Percentiles rank a stretch among this genome's conserved stretches.
phyloP scores from a whole-genome alignment of 1,284 basidiomycete species.

The Trichosporon sp. region DNA sequence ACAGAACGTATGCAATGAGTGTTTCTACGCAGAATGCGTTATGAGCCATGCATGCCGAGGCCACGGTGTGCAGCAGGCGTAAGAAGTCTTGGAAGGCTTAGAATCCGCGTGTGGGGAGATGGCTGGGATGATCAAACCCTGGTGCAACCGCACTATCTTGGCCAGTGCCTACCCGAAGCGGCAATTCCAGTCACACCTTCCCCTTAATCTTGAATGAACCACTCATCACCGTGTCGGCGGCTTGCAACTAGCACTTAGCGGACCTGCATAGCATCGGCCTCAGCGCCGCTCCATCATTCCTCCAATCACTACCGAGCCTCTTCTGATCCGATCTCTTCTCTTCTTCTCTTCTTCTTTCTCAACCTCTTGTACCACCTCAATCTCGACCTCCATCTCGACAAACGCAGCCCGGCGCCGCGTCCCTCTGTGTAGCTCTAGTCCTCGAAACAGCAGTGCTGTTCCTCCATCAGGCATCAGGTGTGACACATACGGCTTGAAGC shows the following conservation, averaged over 20 bases:
- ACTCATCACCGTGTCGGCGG: conserved; percentile 12
- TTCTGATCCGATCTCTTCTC: background rate
- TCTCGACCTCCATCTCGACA: background rate
- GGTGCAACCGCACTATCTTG: conserved; percentile 1
- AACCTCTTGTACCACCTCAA: conserved; percentile 5
- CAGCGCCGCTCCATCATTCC: conserved; percentile 6
- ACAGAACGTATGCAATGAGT: background rate
- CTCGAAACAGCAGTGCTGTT: conserved; percentile 14
- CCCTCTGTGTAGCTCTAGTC: conserved; percentile 3
- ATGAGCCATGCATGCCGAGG: background rate
- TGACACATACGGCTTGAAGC: conserved; percentile 7
- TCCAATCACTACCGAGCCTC: background rate
- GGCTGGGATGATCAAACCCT: conserved; percentile 6
- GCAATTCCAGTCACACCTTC: conserved; percentile 1
- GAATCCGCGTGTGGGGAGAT: conserved; percentile 2
- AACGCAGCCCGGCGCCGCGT: conserved; percentile 14
- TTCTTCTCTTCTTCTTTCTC: background rate
- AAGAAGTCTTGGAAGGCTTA: conserved; percentile 1
- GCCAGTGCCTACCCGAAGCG: background rate
- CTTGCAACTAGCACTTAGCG: conserved; percentile 9
- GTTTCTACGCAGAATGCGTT: background rate
- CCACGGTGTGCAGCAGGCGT: background rate
- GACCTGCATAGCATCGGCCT: background rate
- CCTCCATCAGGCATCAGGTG: background rate
- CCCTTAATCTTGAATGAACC: conserved; percentile 18